Evolutionary conservation across 805 yeast species (phyloP), one percentile per base, ranked within the genome.

Genomic region (Babjeviella inositovora): DNA sequence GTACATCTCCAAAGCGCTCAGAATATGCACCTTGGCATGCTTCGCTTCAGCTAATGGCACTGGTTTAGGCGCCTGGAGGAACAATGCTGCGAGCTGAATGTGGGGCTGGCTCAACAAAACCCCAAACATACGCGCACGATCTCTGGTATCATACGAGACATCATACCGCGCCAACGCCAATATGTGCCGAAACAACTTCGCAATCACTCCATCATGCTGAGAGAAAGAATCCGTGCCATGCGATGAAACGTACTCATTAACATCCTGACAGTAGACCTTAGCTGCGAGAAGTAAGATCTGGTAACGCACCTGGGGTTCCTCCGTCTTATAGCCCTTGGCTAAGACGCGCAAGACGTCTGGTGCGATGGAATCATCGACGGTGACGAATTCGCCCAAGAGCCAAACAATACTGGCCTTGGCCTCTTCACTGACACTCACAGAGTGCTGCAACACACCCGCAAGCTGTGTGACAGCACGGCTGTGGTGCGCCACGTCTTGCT

Each of bases 391-490:
- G 4, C 97, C 95, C 24, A 87, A 62, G 7, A 87, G 57, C 97
- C 97, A 90, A 5, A 87, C 59, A 7, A 85, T 71, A 22, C 87
- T 76, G 2, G 93, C 82, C 32, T 71, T 67, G 0, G 97, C 92
- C 10, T 45, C 51, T 50, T n/a, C 47, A 25, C 11, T 27, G 18
- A 10, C 34, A n/a, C 6, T 19, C 19, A 12, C 12, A 12, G 7
- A 8, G 18, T 16, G 9, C n/a, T 8, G 8, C n/a, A 16, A 16
- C n/a, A 44, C 36, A 11, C 31, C 27, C 7, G 55, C 42, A 10
- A 81, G 48, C 25, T 62, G 59, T 15, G 67, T 55, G 8, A 76
- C 60, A 2, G 74, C 63, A 15, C 58, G 57, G 15, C 67, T 44
- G 28, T 79, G 65, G 11, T 51, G 56, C 15, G 47, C 40, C 5